A percentile compares a stretch with the other conserved stretches of the same genome.
Conservation (phyloP, 73 alveolate species). For the Uronychia binucleata region DNA sequence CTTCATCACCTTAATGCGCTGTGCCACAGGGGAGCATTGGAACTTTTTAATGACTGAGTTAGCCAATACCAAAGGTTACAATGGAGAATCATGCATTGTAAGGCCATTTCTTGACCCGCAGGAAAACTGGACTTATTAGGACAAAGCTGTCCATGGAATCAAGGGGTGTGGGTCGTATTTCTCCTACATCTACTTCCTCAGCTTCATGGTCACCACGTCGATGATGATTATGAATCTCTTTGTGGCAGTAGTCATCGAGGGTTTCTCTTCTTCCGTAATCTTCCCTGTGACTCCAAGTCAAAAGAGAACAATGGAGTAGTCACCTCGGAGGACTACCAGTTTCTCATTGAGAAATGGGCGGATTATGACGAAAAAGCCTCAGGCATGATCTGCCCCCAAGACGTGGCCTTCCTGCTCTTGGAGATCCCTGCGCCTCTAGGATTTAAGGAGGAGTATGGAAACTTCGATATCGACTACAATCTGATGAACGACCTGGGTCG, state of each 20-base stretch:
- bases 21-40: slow-evolving; percentile 95
- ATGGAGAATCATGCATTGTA: slow-evolving; percentile 26
- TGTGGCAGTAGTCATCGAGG: slow-evolving; percentile 36
- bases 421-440: slow-evolving; percentile 54
- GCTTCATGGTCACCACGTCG: slow-evolving; percentile 5
- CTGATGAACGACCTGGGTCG: background rate
- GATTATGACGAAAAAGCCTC: slow-evolving; percentile 18
- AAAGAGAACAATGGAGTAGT: slow-evolving; percentile 21
- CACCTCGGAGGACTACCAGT: background rate
- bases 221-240: slow-evolving; percentile 32
- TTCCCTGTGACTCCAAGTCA: slow-evolving; percentile 1
- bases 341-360: slow-evolving; percentile 13
- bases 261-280: slow-evolving; percentile 2
- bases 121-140: background rate
- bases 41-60: slow-evolving; percentile 66
- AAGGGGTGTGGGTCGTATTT: slow-evolving; percentile 19
- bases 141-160: background rate
- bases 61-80: slow-evolving; percentile 5
- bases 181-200: slow-evolving; percentile 11
- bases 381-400: slow-evolving; percentile 10
- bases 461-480: background rate
- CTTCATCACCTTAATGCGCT: slow-evolving; percentile 72
- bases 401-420: slow-evolving; percentile 17
- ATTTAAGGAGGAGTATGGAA: slow-evolving; percentile 16
- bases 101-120: background rate